phyloP scores from a whole-genome alignment of 1,139 yeast genomes.

The Taiozyma onychis region DNA sequence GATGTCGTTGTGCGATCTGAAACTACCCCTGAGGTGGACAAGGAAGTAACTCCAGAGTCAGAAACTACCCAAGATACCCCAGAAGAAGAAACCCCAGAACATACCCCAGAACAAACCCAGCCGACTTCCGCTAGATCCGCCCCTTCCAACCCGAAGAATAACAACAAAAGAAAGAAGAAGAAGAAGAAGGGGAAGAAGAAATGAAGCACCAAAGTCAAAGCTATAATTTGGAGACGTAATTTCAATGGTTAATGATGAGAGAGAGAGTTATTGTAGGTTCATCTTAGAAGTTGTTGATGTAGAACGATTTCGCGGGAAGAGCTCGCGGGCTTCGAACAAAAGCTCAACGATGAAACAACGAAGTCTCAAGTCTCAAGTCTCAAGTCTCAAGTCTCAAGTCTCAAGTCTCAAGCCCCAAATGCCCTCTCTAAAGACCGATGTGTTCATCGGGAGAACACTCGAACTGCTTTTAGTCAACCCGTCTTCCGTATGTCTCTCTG shows the following conservation, averaged over 20 bases:
- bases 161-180: not conserved
- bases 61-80: not conserved
- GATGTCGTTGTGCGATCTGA: not conserved
- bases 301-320: not conserved
- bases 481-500: slow-evolving; percentile 28
- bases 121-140: not conserved
- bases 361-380: not conserved
- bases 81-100: not conserved
- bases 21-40: not conserved
- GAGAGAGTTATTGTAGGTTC: not conserved
- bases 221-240: not conserved
- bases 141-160: not conserved
- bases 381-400: too few species aligned
- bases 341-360: not conserved
- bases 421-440: slow-evolving; percentile 30
- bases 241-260: not conserved
- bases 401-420: not conserved
- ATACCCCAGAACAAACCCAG: not conserved
- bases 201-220: not conserved
- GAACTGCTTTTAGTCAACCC: slow-evolving; percentile 45
- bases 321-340: too few species aligned
- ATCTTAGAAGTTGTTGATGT: not conserved
- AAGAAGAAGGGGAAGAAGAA: not conserved
- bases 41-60: not conserved
- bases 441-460: slow-evolving; percentile 43